These are phyloP conservation scores for Linnemannia zychae DNA, from an alignment of 192 early-diverging fungal species.

Conservation along the genomic window DNA sequence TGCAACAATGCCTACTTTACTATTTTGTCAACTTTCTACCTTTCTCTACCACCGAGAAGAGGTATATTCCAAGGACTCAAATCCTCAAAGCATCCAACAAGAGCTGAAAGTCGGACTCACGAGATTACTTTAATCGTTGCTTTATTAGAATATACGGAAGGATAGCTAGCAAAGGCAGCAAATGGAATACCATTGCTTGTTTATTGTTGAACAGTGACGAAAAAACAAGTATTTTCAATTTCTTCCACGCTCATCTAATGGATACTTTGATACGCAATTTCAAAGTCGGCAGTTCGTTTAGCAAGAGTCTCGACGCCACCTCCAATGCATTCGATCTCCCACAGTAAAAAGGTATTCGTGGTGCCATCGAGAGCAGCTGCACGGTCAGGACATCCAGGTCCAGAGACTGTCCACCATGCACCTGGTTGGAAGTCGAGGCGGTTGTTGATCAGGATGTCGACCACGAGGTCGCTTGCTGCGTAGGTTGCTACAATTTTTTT, in stretches of 20 bases:
- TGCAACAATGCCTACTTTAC: too few relatives aligned
- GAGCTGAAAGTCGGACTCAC: too few relatives aligned
- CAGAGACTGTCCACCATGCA: conserved; percentile 45
- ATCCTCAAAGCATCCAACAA: too few relatives aligned
- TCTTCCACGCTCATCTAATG: neutral
- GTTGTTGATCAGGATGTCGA: conserved; percentile 24
- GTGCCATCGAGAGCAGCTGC: conserved; percentile 20
- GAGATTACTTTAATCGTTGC: too few relatives aligned
- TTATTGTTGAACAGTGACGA: too few relatives aligned
- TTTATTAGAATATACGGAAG: too few relatives aligned
- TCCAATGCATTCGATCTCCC: conserved; percentile 39
- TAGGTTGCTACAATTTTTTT: conserved; percentile 23
- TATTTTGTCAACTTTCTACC: too few relatives aligned
- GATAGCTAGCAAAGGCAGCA: too few relatives aligned
- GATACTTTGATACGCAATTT: conserved; percentile 1
- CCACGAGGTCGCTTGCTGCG: conserved; percentile 14
- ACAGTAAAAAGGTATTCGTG: conserved; percentile 11
- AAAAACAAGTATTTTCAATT: neutral
- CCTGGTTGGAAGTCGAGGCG: conserved; percentile 38
- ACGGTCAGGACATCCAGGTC: conserved; percentile 15
- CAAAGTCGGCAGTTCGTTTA: conserved; percentile 16
- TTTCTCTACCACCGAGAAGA: too few relatives aligned
- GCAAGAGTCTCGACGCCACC: conserved; percentile 23
- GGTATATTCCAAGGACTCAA: too few relatives aligned
- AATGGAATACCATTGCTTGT: too few relatives aligned